phyloP scores from a whole-genome alignment of 2,329 filamentous ascomycete species.

The Monosporascus sp. region DNA sequence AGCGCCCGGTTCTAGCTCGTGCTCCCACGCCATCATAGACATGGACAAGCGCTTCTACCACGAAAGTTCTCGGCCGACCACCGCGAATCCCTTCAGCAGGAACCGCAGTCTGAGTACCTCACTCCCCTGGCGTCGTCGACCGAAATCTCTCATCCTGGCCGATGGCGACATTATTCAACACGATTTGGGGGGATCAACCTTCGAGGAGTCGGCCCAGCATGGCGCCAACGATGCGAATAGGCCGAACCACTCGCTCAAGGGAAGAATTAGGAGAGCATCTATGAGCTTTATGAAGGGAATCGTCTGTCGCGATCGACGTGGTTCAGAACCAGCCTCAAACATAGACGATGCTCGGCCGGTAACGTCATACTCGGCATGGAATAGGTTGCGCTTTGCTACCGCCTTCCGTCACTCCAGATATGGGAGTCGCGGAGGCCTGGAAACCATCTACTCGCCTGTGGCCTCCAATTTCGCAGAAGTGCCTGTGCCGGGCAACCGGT shows the following conservation, averaged over 20 bases:
- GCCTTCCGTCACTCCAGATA: constrained; percentile 44
- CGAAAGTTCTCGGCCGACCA: constrained; percentile 16
- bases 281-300: constrained; percentile 47
- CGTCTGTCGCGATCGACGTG: constrained; percentile 37
- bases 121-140: constrained; percentile 40
- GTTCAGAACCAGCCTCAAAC: constrained; percentile 20
- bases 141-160: constrained; percentile 32
- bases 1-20: constrained; percentile 21
- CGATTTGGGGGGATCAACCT: constrained; percentile 15
- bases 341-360: constrained; percentile 29
- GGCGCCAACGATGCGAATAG: constrained; percentile 7
- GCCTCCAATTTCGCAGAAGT: constrained; percentile 23
- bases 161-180: constrained; percentile 22
- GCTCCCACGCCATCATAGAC: constrained; percentile 20
- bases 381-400: constrained; percentile 45
- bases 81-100: constrained; percentile 32
- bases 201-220: constrained; percentile 17
- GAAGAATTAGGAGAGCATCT: constrained; percentile 50
- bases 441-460: constrained; percentile 32
- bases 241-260: constrained; percentile 32
- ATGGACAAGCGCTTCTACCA: constrained; percentile 19
- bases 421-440: constrained; percentile 32
- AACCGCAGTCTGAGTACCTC: constrained; percentile 44
- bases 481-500: constrained; percentile 44
- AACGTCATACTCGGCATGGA: constrained; percentile 46